Conservation (phyloP, 2,329 filamentous ascomycete genomes). For the Aspergillus pseudoviridinutans region DNA sequence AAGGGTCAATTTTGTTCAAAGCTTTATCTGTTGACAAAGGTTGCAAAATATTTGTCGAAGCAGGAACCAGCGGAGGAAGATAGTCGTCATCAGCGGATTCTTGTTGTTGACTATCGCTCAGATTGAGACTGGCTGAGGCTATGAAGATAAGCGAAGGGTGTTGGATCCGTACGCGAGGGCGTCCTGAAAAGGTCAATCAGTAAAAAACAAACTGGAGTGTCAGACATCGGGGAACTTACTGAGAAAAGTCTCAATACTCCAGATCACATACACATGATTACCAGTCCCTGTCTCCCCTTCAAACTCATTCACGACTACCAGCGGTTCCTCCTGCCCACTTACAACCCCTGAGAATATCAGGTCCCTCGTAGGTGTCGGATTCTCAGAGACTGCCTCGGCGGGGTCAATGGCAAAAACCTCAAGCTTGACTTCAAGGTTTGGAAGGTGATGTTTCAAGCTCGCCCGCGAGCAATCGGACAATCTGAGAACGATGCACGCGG, state of each 20-base stretch:
- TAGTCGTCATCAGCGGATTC: slow-evolving; percentile 46
- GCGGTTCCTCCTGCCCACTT: slow-evolving; percentile 38
- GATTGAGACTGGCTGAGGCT: slow-evolving; percentile 44
- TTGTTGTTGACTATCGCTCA: slow-evolving; percentile 36
- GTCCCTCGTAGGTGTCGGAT: slow-evolving; percentile 33
- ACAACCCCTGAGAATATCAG: slow-evolving; percentile 41
- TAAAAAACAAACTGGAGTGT: slow-evolving; percentile 6
- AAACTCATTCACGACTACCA: slow-evolving; percentile 43
- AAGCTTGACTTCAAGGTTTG: slow-evolving; percentile 47
- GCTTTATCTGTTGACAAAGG: slow-evolving; percentile 50
- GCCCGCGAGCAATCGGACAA: slow-evolving; percentile 48
- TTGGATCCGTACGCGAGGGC: slow-evolving; percentile 50
- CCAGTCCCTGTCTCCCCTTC: slow-evolving; percentile 35
- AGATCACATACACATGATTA: slow-evolving; percentile 42
- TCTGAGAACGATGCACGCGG: slow-evolving; percentile 49
- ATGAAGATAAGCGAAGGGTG: slow-evolving; percentile 56
- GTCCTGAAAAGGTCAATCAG: slow-evolving; percentile 22
- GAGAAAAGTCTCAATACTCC: slow-evolving; percentile 42
- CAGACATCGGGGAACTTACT: slow-evolving; percentile 25
- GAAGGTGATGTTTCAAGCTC: slow-evolving; percentile 46
- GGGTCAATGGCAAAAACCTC: slow-evolving; percentile 46
- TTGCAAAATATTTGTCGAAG: slow-evolving; percentile 56
- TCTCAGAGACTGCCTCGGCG: slow-evolving; percentile 40
- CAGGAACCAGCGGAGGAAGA: slow-evolving; percentile 51
- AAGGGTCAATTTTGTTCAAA: slow-evolving; percentile 46